Percentiles rank a stretch among this genome's conserved stretches.
Evolutionary conservation across 2,329 filamentous ascomycete genomes (phyloP).

Genomic region (Sporothrix pseudoabietina): DNA sequence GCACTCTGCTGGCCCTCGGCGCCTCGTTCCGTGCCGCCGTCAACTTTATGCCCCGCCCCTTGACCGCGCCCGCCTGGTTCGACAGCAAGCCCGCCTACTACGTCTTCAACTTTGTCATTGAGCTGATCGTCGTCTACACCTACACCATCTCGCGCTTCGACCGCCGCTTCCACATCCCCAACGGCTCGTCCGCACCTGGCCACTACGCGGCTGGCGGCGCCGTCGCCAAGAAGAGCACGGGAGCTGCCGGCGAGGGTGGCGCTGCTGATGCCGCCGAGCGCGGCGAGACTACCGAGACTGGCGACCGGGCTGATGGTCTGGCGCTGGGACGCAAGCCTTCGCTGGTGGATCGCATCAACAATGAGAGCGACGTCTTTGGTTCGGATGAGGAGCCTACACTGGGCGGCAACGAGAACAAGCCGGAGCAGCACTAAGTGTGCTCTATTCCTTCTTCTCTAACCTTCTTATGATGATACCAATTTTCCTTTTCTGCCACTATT

Average conservation of each 20-base stretch:
- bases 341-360: conserved; percentile 34
- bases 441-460: background rate
- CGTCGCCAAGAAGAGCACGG: conserved; percentile 1
- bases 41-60: conserved; percentile 55
- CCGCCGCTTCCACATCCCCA: conserved; percentile 71
- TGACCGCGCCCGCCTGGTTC: conserved; percentile 65
- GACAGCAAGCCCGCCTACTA: conserved; percentile 75
- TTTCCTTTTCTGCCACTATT: background rate
- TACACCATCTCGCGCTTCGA: conserved; percentile 73
- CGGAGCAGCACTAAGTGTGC: background rate
- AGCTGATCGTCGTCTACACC: conserved; percentile 68
- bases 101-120: conserved; percentile 74
- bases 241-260: background rate
- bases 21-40: conserved; percentile 69
- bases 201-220: conserved; percentile 45
- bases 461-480: conserved; percentile 40
- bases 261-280: background rate
- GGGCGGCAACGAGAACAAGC: background rate
- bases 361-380: conserved; percentile 37
- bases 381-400: conserved; percentile 20
- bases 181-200: conserved; percentile 65
- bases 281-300: background rate
- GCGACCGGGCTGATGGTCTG: background rate
- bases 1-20: conserved; percentile 65
- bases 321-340: conserved; percentile 18